Percentiles rank a stretch among this genome's conserved stretches.
Evolutionary conservation across 1,139 yeast species (phyloP).

Genomic region (Lodderomyces beijingensis): DNA sequence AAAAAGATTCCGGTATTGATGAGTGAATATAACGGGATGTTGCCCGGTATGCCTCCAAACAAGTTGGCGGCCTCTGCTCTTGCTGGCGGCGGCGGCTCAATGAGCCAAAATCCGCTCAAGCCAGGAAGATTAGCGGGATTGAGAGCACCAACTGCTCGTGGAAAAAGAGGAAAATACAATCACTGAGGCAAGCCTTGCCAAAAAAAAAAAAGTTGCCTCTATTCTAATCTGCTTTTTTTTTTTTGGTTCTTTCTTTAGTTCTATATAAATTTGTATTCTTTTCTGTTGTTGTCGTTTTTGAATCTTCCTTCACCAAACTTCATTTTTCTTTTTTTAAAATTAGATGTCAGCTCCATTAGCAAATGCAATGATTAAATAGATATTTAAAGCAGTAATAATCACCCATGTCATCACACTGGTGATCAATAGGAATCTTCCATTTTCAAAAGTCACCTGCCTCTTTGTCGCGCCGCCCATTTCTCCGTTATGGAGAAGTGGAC

Average conservation of each 20-base stretch:
- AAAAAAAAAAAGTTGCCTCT: slow-evolving; percentile 1
- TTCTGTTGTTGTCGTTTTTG: too few species aligned
- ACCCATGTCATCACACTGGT: slow-evolving; percentile 65
- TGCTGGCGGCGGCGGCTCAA: too few species aligned
- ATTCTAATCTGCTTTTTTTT: background rate
- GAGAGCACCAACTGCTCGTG: slow-evolving; percentile 32
- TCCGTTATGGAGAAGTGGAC: slow-evolving; percentile 7
- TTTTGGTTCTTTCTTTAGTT: background rate
- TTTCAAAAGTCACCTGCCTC: slow-evolving; percentile 49
- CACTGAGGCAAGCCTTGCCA: background rate
- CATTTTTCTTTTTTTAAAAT: slow-evolving; percentile 1
- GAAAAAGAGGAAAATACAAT: slow-evolving; percentile 22
- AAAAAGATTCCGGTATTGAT: slow-evolving; percentile 63
- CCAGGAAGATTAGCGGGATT: slow-evolving; percentile 37
- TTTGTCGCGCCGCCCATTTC: background rate
- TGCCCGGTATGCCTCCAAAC: slow-evolving; percentile 55
- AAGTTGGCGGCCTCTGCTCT: slow-evolving; percentile 3
- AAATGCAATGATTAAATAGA: slow-evolving; percentile 67
- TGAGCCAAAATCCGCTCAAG: slow-evolving; percentile 10
- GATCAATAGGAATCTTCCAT: slow-evolving; percentile 51
- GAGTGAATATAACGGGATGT: slow-evolving; percentile 71
- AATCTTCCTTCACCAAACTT: background rate
- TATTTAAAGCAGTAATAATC: slow-evolving; percentile 65
- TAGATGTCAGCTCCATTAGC: slow-evolving; percentile 65
- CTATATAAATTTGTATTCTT: too few species aligned